Evolutionary conservation across 345 rosid genomes (phyloP).

Genomic region (Excoecaria agallocha): DNA sequence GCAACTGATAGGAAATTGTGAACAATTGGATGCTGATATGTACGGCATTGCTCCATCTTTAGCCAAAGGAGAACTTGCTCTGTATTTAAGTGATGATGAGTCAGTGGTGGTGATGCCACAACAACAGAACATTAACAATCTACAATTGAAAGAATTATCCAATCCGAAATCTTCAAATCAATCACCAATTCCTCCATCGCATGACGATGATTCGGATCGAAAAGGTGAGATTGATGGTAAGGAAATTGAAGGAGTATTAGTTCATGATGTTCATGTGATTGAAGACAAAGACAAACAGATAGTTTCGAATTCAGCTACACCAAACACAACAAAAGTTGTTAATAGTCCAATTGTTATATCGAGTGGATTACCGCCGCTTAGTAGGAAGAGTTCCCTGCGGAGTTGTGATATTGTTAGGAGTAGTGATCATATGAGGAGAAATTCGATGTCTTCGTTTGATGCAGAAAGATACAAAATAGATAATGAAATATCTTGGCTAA

Average conservation of each 20-base stretch:
- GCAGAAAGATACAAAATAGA: conserved; percentile 59
- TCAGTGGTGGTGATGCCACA: conserved; percentile 14
- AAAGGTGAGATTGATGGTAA: not conserved
- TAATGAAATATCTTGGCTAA: conserved; percentile 55
- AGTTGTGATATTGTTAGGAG: too few relatives aligned
- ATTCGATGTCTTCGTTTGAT: conserved; percentile 75
- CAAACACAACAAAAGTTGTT: not conserved
- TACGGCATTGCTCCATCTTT: not conserved
- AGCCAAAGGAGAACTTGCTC: conserved; percentile 3
- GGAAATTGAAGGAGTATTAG: conserved; percentile 6
- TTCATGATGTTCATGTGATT: conserved; percentile 65
- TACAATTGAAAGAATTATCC: too few relatives aligned
- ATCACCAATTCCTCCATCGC: not conserved
- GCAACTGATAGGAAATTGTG: conserved; percentile 37
- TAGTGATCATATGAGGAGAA: conserved; percentile 27
- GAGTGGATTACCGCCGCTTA: conserved; percentile 26
- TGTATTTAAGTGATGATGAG: conserved; percentile 22
- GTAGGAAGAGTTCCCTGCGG: too few relatives aligned
- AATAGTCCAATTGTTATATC: not conserved
- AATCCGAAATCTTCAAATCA: not conserved
- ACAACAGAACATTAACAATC: not conserved
- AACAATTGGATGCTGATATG: conserved; percentile 31
- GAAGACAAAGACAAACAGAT: conserved; percentile 1
- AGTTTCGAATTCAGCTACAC: too few relatives aligned
- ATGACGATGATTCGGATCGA: conserved; percentile 1